phyloP scores from a whole-genome alignment of 352 stramenopile species.

The Phytophthora podocarpi region DNA sequence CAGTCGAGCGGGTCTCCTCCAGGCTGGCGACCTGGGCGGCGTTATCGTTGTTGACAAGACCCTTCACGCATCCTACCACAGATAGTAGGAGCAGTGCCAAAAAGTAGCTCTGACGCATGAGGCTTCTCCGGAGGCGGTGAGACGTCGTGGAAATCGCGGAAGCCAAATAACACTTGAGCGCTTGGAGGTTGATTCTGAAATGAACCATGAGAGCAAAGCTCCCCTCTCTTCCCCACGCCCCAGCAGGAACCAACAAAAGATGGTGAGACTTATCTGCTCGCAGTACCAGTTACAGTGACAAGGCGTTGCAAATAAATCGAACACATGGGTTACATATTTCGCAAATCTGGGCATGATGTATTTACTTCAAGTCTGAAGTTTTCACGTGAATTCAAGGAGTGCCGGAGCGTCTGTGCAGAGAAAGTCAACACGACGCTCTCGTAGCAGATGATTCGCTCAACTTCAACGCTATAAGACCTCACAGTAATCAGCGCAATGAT shows the following conservation, averaged over 20 bases:
- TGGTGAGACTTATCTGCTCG: conserved; percentile 1
- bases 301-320: not conserved
- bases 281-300: conserved; percentile 8
- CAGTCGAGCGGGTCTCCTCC: not conserved
- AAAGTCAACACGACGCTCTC: conserved; percentile 4
- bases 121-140: not conserved
- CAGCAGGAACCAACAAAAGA: conserved; percentile 7
- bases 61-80: not conserved
- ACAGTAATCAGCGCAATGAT: conserved; percentile 3
- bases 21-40: not conserved
- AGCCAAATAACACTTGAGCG: too few relatives aligned
- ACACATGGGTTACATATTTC: conserved; percentile 1
- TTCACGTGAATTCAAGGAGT: conserved; percentile 12
- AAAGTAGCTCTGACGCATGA: conserved; percentile 18
- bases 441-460: conserved; percentile 3
- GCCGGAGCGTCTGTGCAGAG: conserved; percentile 15
- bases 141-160: not conserved
- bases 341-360: conserved; percentile 14
- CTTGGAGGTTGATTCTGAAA: conserved; percentile 16
- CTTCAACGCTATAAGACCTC: conserved; percentile 5
- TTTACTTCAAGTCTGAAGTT: conserved; percentile 24
- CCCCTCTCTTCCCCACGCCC: not conserved
- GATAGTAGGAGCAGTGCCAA: conserved; percentile 9
- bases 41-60: not conserved
- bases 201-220: conserved; percentile 19